Conservation (phyloP, 1,284 basidiomycete genomes). For the Pterulicium gracile region DNA sequence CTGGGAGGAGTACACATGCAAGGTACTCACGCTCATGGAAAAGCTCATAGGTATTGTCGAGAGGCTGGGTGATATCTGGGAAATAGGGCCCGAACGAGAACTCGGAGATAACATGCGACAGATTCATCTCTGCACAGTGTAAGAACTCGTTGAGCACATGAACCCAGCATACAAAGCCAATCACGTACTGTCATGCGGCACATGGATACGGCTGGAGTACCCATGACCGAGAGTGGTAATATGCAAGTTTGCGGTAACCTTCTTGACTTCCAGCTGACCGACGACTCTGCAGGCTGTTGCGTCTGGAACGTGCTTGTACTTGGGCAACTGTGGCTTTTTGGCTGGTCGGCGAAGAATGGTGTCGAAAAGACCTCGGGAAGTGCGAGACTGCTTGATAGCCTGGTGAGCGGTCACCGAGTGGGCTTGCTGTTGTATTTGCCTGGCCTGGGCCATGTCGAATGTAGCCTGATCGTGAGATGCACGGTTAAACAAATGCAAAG, state of each 20-base stretch:
- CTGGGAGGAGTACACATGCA: neutral
- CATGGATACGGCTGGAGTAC: conserved; percentile 80
- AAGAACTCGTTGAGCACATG: neutral
- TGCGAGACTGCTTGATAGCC: conserved; percentile 58
- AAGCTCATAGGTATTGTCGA: conserved; percentile 84
- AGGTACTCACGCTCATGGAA: conserved; percentile 65
- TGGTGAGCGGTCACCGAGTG: conserved; percentile 56
- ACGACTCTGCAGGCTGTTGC: conserved; percentile 77
- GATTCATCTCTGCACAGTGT: conserved; percentile 74
- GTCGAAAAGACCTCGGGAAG: conserved; percentile 58
- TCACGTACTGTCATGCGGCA: conserved; percentile 70
- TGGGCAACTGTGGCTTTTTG: conserved; percentile 46
- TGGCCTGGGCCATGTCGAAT: conserved; percentile 81
- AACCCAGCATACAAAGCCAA: conserved; percentile 6
- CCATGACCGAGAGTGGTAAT: conserved; percentile 92
- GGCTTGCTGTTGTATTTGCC: conserved; percentile 57
- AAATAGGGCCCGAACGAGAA: conserved; percentile 97
- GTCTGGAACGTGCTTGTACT: conserved; percentile 56
- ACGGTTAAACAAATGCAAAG: conserved; percentile 4
- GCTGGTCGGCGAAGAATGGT: conserved; percentile 35
- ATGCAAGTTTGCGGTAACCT: conserved; percentile 87
- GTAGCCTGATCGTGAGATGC: conserved; percentile 38
- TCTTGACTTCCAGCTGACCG: conserved; percentile 79
- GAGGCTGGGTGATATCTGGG: conserved; percentile 89
- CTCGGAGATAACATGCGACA: conserved; percentile 92